A percentile compares a stretch with the other conserved stretches of the same genome.
Evolutionary conservation across 768 basidiomycete species (phyloP).

Genomic region (Lactarius trivialis): DNA sequence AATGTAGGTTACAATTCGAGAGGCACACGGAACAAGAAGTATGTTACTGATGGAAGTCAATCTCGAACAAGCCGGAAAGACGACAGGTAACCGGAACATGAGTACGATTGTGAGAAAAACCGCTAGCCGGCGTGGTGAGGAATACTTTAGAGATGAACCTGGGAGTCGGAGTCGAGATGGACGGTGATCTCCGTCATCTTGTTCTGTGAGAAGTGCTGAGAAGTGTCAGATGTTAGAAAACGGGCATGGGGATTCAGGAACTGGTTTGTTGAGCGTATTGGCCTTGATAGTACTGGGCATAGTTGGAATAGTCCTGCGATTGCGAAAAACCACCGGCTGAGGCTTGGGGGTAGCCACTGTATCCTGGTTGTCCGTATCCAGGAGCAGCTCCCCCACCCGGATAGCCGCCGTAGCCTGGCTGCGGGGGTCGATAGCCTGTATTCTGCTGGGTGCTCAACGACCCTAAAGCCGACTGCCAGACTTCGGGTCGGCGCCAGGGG

Average conservation of each 20-base stretch:
- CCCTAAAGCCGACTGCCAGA: constrained; percentile 54
- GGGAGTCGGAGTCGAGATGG: constrained; percentile 21
- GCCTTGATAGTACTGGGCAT: constrained; percentile 83
- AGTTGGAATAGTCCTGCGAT: constrained; percentile 71
- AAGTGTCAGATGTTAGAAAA: constrained; percentile 25
- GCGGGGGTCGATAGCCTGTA: constrained; percentile 59
- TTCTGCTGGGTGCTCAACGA: constrained; percentile 34
- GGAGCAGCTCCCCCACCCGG: constrained; percentile 16
- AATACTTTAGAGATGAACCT: constrained; percentile 22
- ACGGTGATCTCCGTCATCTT: constrained; percentile 23
- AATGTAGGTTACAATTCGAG: constrained; percentile 24
- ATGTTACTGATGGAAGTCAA: constrained; percentile 23
- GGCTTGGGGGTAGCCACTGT: constrained; percentile 19
- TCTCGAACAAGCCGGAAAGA: constrained; percentile 16
- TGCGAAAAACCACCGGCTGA: constrained; percentile 28
- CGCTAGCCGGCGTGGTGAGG: constrained; percentile 19
- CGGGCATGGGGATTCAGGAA: constrained; percentile 39
- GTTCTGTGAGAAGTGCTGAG: constrained; percentile 25
- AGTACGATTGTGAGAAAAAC: constrained; percentile 20
- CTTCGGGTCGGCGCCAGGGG: constrained; percentile 87
- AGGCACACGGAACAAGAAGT: constrained; percentile 19
- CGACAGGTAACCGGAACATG: constrained; percentile 20
- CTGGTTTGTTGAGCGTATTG: constrained; percentile 75
- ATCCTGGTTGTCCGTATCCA: constrained; percentile 21
- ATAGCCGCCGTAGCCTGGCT: constrained; percentile 49